These are phyloP conservation scores for Glycyrrhiza uralensis DNA, from an alignment of 306 rosid species.

Conservation along the genomic window DNA sequence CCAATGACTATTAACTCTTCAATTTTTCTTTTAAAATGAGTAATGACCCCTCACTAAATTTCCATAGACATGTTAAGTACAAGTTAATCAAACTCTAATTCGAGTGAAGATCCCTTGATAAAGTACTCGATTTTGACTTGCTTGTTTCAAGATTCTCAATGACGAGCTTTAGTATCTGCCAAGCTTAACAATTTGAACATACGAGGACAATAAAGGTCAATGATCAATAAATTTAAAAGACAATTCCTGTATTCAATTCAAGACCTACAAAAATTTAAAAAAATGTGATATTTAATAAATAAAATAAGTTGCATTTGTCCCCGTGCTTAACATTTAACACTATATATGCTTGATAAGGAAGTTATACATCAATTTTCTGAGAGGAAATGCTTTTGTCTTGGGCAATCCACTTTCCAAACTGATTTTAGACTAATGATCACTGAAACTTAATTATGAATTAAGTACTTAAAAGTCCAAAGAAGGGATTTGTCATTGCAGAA, in stretches of 20 bases:
- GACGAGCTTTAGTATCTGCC: no score
- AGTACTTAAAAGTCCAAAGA: conserved; percentile 68
- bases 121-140: no score
- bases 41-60: no score
- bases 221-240: neutral
- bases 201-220: neutral
- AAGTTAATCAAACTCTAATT: no score
- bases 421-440: neutral
- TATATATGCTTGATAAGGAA: neutral
- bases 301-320: neutral
- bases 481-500: conserved; percentile 80
- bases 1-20: no score
- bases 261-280: neutral
- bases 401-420: neutral
- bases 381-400: neutral
- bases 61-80: no score
- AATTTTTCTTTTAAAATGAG: no score
- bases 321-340: neutral
- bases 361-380: neutral
- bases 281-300: neutral
- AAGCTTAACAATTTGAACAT: neutral
- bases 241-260: neutral
- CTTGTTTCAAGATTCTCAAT: no score
- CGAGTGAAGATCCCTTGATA: no score
- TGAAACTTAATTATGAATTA: conserved; percentile 10